Evolutionary conservation across 139 green algal species (phyloP).

Genomic region (Edaphochlamys debaryana): DNA sequence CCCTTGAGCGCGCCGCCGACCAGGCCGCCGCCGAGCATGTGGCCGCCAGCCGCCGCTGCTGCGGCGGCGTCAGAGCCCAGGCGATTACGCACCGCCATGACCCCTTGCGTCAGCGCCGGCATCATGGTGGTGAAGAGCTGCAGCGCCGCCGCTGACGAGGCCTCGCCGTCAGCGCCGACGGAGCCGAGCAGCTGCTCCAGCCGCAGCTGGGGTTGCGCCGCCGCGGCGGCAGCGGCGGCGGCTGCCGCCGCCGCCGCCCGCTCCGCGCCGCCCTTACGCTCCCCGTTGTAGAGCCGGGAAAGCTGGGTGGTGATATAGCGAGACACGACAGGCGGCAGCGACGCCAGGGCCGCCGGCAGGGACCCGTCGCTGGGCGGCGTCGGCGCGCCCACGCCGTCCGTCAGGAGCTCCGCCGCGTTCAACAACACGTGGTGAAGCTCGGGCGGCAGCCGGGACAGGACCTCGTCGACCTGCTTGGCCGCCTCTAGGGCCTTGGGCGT

Average conservation of each 20-base stretch:
- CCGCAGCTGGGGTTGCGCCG: no score
- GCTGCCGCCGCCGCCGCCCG: neutral
- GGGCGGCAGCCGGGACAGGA: conserved; percentile 10
- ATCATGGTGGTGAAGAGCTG: conserved; percentile 11
- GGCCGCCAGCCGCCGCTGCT: neutral
- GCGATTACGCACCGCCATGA: neutral
- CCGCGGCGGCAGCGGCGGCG: neutral
- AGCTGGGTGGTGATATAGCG: conserved; percentile 24
- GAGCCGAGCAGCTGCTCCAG: neutral
- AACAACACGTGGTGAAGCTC: conserved; percentile 38
- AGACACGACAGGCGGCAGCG: conserved; percentile 14
- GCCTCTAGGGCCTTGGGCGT: conserved; percentile 15
- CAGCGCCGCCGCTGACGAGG: neutral
- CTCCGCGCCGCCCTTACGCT: neutral
- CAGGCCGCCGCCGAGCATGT: no score
- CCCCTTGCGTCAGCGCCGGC: neutral
- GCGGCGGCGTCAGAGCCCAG: neutral
- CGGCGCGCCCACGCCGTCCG: neutral
- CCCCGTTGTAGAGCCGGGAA: conserved; percentile 6
- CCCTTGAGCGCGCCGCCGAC: neutral
- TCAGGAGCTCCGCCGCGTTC: conserved; percentile 29
- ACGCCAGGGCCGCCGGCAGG: neutral
- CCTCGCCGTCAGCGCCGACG: neutral
- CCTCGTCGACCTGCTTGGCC: conserved; percentile 16
- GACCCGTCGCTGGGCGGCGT: no score